These are phyloP conservation scores for Paracoccidioides lutzii DNA, from an alignment of 2,329 filamentous ascomycete genomes.

Conservation along the genomic window DNA sequence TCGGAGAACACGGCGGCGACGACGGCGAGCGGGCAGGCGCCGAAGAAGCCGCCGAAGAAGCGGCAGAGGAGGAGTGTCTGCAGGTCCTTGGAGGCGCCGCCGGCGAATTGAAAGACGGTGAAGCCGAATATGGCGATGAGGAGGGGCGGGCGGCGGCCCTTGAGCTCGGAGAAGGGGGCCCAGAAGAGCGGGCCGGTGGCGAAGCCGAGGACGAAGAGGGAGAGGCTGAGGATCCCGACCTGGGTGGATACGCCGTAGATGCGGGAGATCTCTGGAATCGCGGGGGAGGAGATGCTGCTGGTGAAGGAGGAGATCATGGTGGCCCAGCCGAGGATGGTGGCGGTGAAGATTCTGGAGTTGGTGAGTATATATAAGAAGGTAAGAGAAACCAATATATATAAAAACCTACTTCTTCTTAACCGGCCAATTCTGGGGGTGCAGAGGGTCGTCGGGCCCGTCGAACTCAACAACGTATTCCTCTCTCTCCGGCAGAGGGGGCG, in stretches of 20 bases:
- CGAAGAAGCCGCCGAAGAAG: slow-evolving; percentile 43
- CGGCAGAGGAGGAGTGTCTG: slow-evolving; percentile 42
- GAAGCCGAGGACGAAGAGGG: slow-evolving; percentile 35
- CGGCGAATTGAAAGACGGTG: slow-evolving; percentile 37
- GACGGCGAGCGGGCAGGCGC: slow-evolving; percentile 40
- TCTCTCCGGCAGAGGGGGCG: slow-evolving; percentile 41
- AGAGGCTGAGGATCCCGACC: slow-evolving; percentile 29
- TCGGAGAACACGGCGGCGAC: slow-evolving; percentile 45
- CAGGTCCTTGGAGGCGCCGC: slow-evolving; percentile 39
- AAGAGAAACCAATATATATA: no score
- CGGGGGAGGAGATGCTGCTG: slow-evolving; percentile 57
- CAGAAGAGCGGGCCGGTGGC: slow-evolving; percentile 38
- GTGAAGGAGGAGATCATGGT: slow-evolving; percentile 43
- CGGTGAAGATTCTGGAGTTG: slow-evolving; percentile 5
- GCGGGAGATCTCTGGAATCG: slow-evolving; percentile 43
- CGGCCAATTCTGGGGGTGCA: slow-evolving; percentile 82
- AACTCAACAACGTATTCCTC: slow-evolving; percentile 59
- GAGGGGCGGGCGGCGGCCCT: slow-evolving; percentile 37
- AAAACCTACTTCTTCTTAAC: slow-evolving; percentile 56
- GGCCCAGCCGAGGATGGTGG: slow-evolving; percentile 32
- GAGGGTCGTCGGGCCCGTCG: slow-evolving; percentile 66
- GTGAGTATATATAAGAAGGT: neutral
- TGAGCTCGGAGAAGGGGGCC: slow-evolving; percentile 42
- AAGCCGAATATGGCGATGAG: slow-evolving; percentile 40
- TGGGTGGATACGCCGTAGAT: slow-evolving; percentile 45